Base-by-base conservation (phyloP, 2,329 filamentous ascomycete genomes). In the Botrytis cinerea region DNA sequence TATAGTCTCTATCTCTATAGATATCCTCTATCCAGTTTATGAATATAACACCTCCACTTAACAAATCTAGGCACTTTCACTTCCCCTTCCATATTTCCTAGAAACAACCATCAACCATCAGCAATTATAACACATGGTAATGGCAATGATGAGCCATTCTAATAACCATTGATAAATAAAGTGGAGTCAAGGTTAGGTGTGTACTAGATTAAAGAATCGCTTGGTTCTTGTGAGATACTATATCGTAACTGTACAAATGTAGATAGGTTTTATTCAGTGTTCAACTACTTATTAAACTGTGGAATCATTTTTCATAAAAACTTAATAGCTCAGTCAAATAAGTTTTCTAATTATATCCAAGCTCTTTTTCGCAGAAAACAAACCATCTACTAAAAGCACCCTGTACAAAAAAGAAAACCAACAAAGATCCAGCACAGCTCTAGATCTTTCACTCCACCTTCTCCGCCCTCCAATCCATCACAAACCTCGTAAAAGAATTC, bases 261-360 rank as follows among this genome's bases (percentile, higher is more conserved):
- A 51, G 38, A 38, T 38, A 38, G 38, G 7, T 38, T 38, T 38
- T 1, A n/a, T 35, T 14, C 2, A n/a, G 25, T 51, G 12, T 7
- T 16, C 12, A 54, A 7, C 25, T 2, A n/a, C 25, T 6, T 54
- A 16, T 54, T 14, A 14, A n/a, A 16, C 12, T 51, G 38, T 10
- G 38, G 38, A 6, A 6, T n/a, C 0, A 51, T 51, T 51, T 51
- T 45, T n/a, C 25, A 14, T 4, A n/a, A 51, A 25, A n/a, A n/a
- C 0, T 12, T 14, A 6, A 14, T n/a, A 4, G 12, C 25, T 51
- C 10, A 14, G 25, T 7, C 6, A 14, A n/a, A 22, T 0, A 14
- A n/a, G 48, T 0, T 51, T n/a, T 12, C 10, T 10, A 2, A 12
- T 25, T 12, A n/a, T 51, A 51, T 51, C 48, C 25, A 54, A n/a